Conservation (phyloP, 2,329 filamentous ascomycete species). For the Aspergillus sp. region DNA sequence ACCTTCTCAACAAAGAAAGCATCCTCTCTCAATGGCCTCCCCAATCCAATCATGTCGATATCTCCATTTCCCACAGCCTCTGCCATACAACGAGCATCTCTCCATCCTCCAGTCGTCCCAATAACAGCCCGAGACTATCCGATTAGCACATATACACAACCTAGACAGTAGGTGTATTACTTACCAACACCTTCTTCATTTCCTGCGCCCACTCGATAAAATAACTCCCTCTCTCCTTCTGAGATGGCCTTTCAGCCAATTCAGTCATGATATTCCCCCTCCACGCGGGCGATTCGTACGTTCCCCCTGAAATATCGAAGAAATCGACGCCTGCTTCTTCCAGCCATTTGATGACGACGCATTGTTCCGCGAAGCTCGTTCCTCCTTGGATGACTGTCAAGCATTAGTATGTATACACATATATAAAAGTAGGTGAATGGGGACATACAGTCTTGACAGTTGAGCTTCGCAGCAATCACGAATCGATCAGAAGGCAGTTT, state of each 20-base stretch:
- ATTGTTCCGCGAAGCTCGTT: constrained; percentile 13
- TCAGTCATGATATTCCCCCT: constrained; percentile 9
- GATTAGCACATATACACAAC: background rate
- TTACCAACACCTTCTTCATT: constrained; percentile 12
- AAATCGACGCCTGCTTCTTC: constrained; percentile 18
- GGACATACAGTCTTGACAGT: constrained; percentile 11
- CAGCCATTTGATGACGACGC: constrained; percentile 17
- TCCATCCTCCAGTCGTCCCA: constrained; percentile 18
- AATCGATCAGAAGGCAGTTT: constrained; percentile 10
- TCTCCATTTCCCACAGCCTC: constrained; percentile 14
- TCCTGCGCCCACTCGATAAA: constrained; percentile 15
- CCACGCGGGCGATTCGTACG: constrained; percentile 16
- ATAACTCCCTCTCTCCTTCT: constrained; percentile 13
- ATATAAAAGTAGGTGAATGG: background rate
- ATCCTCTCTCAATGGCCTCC: constrained; percentile 13
- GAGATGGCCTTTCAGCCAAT: constrained; percentile 7
- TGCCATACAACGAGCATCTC: constrained; percentile 15
- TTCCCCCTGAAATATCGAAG: constrained; percentile 17
- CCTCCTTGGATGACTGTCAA: constrained; percentile 14
- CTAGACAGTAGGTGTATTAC: background rate
- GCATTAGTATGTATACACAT: background rate
- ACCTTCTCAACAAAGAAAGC: constrained; percentile 15
- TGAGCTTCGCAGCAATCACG: constrained; percentile 13
- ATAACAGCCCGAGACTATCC: constrained; percentile 15
- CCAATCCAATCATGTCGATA: constrained; percentile 17